Percentiles rank a stretch among this genome's conserved stretches.
Conservation (phyloP, 305 asterid species). For the Stenogyne calaminthoides region DNA sequence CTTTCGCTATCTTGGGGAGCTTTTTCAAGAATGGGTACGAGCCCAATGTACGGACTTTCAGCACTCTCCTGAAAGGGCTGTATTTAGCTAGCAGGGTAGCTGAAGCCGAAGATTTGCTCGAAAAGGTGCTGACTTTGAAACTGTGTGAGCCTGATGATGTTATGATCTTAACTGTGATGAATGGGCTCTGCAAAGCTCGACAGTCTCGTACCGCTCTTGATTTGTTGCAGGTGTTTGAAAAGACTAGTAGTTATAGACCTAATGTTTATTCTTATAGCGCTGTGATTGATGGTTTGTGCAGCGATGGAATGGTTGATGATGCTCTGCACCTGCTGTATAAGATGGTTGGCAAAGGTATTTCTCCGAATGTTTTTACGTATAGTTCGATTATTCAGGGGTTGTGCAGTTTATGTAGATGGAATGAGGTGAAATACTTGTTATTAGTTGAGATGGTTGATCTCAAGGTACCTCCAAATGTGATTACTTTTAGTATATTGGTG, state of each 20-base stretch:
- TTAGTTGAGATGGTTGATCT: background rate
- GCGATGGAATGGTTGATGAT: conserved; percentile 10
- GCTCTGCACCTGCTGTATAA: background rate
- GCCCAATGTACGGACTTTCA: conserved; percentile 5
- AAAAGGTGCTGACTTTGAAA: conserved; percentile 8
- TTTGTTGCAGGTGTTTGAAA: conserved; percentile 23
- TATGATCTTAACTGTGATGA: conserved; percentile 8
- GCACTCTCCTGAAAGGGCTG: conserved; percentile 20
- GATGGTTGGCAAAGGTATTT: background rate
- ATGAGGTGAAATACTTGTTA: conserved; percentile 10
- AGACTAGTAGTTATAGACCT: background rate
- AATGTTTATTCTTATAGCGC: background rate
- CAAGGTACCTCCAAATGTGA: background rate
- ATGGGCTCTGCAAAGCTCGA: conserved; percentile 26
- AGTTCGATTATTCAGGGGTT: background rate
- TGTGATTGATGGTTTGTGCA: conserved; percentile 7
- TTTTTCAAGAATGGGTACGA: conserved; percentile 23
- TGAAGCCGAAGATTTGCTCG: conserved; percentile 21
- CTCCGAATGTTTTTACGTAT: background rate
- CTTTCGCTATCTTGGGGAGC: conserved; percentile 20
- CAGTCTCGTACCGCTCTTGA: conserved; percentile 19
- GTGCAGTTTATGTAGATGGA: conserved; percentile 5
- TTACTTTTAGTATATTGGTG: conserved; percentile 12
- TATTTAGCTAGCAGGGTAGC: background rate
- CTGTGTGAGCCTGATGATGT: conserved; percentile 26